Base-by-base conservation (phyloP, 805 yeast species). In the Komagataella pseudopastoris region DNA sequence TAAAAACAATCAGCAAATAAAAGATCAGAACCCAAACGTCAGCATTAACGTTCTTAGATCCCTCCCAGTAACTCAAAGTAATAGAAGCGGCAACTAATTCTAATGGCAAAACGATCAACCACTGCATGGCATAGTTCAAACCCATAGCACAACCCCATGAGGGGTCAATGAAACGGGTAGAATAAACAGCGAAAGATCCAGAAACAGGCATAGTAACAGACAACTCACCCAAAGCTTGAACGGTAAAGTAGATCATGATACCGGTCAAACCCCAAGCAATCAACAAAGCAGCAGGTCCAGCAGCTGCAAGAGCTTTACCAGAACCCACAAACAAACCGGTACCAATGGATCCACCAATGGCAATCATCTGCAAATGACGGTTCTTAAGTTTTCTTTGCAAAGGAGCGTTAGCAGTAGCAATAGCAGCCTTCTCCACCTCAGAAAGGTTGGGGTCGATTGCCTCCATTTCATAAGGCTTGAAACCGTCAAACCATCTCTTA, bases 271-370 rank as follows among this genome's bases (percentile, higher is more conserved):
- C 57, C 70, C 81, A 76, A 54, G 77, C 81, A 46, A 81, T 75
- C 50, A 82, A 70, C 43, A 82, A 62, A 39, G 83, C 76, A 2
- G 80, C 85, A 4, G 86, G 84, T 46, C 88, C 88, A 59, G 84
- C 84, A 17, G 73, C 70, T 43, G 62, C 61, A 54, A 83, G 67
- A 1, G 85, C 78, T 46, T 73, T 65, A 51, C 86, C 87, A 2
- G 84, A 74, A 53, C 85, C 86, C 51, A 82, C 76, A 55, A 83
- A 80, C 52, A 82, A 65, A 60, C 88, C 87, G 0, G 86, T 80
- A 53, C 87, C 87, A 44, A 82, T 77, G 46, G 82, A 74, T 48
- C 85, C 81, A 45, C 86, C 86, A 47, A 83, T 77, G 43, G 87
- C 80, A 54, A 83, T 75, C 77, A 83, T 80, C 56, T 80, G 80